Evolutionary conservation across 2,329 filamentous ascomycete genomes (phyloP).

Genomic region (Phaeoacremonium minimum): DNA sequence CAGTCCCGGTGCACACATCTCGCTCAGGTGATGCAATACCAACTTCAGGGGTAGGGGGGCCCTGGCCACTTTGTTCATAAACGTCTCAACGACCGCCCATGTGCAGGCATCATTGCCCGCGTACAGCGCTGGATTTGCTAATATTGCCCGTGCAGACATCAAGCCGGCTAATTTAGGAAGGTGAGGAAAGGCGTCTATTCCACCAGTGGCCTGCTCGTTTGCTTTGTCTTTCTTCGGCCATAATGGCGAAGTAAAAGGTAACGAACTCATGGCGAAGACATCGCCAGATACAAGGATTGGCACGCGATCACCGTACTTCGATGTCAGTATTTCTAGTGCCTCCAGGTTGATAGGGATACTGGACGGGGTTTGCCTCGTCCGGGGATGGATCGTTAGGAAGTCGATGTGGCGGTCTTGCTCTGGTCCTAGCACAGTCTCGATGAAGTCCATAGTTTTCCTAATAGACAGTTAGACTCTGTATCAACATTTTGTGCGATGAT

Average conservation of each 20-base stretch:
- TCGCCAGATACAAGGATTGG: slow-evolving; percentile 68
- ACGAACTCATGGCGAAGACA: slow-evolving; percentile 52
- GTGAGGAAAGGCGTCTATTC: slow-evolving; percentile 14
- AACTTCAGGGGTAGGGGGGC: slow-evolving; percentile 60
- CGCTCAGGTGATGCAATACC: slow-evolving; percentile 59
- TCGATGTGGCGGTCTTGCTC: slow-evolving; percentile 50
- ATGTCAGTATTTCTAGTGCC: slow-evolving; percentile 52
- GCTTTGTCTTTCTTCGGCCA: slow-evolving; percentile 19
- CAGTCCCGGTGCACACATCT: slow-evolving; percentile 61
- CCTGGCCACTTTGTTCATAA: slow-evolving; percentile 53
- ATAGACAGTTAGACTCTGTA: too few relatives aligned
- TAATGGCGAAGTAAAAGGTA: slow-evolving; percentile 38
- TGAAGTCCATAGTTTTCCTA: slow-evolving; percentile 55
- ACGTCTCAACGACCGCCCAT: slow-evolving; percentile 58
- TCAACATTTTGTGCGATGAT: background rate
- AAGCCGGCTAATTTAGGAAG: slow-evolving; percentile 54
- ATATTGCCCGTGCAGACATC: slow-evolving; percentile 66
- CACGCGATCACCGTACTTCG: slow-evolving; percentile 46
- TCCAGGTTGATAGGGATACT: slow-evolving; percentile 57
- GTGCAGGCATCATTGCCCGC: slow-evolving; percentile 52
- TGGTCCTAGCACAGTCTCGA: slow-evolving; percentile 57
- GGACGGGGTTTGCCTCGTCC: slow-evolving; percentile 57
- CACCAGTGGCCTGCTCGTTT: slow-evolving; percentile 17
- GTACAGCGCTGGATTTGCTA: slow-evolving; percentile 65
- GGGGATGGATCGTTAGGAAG: slow-evolving; percentile 67